These are phyloP conservation scores for Jacaranda copaia DNA, from an alignment of 257 asterid species.

Conservation along the genomic window DNA sequence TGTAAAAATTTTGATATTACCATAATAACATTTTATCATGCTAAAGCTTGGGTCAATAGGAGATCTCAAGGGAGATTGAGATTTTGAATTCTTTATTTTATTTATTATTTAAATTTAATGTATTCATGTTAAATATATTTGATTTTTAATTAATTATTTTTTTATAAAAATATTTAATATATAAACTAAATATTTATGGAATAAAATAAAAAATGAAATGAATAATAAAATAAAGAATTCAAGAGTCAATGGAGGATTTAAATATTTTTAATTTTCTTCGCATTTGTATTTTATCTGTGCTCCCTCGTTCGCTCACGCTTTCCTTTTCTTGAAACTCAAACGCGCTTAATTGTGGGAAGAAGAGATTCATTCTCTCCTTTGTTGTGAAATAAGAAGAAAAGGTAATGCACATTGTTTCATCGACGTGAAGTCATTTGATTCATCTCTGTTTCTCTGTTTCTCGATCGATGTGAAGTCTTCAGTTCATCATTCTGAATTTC, in stretches of 20 bases:
- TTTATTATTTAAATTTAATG: too few relatives aligned
- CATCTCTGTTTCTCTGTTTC: too few relatives aligned
- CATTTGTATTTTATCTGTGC: slow-evolving; percentile 23
- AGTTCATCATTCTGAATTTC: slow-evolving; percentile 2
- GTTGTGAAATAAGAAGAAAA: background rate
- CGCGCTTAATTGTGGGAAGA: slow-evolving; percentile 30
- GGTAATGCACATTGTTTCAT: background rate
- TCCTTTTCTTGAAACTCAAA: background rate
- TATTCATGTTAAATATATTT: too few relatives aligned
- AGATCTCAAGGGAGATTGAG: slow-evolving; percentile 6
- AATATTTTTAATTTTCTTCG: slow-evolving; percentile 12
- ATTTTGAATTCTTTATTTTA: too few relatives aligned
- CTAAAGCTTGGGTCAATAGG: slow-evolving; percentile 35
- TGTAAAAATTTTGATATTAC: background rate
- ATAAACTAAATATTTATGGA: too few relatives aligned
- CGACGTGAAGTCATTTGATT: too few relatives aligned
- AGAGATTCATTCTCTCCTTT: background rate
- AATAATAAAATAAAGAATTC: too few relatives aligned
- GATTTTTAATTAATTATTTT: too few relatives aligned
- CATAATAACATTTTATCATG: background rate
- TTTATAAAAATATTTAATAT: too few relatives aligned
- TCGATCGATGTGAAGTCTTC: too few relatives aligned
- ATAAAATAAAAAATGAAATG: too few relatives aligned
- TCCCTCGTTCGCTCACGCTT: background rate
- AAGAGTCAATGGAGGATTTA: too few relatives aligned